These are phyloP conservation scores for Citrus reticulata DNA, from an alignment of 345 rosid genomes.

Conservation along the genomic window DNA sequence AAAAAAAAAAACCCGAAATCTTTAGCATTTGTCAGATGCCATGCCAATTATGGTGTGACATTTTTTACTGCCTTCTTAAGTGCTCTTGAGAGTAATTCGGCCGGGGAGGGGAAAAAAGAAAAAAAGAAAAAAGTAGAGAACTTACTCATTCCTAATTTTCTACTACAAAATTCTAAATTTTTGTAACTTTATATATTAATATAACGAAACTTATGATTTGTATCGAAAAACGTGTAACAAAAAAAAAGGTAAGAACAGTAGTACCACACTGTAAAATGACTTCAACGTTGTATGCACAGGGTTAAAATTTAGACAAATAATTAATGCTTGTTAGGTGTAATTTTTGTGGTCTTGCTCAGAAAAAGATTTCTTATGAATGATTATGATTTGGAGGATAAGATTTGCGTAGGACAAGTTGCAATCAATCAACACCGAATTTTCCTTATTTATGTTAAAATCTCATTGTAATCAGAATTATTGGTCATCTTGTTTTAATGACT, in stretches of 20 bases:
- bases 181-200: no score
- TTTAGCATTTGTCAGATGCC: neutral
- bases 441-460: conserved; percentile 20
- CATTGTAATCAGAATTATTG: conserved; percentile 25
- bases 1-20: neutral
- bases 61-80: neutral
- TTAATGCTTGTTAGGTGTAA: neutral
- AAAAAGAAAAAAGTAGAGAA: no score
- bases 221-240: neutral
- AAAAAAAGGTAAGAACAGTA: no score
- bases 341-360: neutral
- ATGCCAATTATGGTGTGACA: neutral
- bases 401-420: conserved; percentile 21
- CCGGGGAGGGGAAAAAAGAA: no score
- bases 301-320: no score
- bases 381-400: conserved; percentile 1
- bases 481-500: conserved; percentile 10
- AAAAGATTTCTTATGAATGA: neutral
- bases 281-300: neutral
- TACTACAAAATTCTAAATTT: neutral
- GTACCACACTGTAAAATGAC: neutral
- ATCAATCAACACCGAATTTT: conserved; percentile 38
- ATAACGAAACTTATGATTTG: neutral
- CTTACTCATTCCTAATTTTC: neutral
- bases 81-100: neutral